These are phyloP conservation scores for Penicillium sp. DNA, from an alignment of 2,329 filamentous ascomycete genomes.

Conservation along the genomic window DNA sequence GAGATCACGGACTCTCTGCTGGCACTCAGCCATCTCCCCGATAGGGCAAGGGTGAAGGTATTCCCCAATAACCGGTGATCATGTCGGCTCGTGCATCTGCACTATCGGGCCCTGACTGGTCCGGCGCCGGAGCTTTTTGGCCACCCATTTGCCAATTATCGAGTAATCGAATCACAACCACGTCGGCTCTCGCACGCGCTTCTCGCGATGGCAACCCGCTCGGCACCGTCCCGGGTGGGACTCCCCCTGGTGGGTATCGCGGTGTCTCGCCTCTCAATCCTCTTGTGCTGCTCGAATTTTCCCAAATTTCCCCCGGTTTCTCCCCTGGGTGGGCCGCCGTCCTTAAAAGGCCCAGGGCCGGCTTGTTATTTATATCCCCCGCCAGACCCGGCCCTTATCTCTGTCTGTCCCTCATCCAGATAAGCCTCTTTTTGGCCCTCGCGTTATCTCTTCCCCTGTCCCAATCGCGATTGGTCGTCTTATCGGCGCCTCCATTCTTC, in stretches of 20 bases:
- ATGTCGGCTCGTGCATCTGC: too few species aligned
- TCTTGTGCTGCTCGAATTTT: conserved; percentile 7
- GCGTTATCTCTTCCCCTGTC: conserved; percentile 6
- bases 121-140: conserved; percentile 4
- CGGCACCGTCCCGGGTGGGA: conserved; percentile 6
- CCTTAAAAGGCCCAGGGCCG: conserved; percentile 2
- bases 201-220: too few species aligned
- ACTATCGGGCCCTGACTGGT: conserved; percentile 11
- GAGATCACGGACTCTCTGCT: too few species aligned
- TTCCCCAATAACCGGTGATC: too few species aligned
- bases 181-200: too few species aligned
- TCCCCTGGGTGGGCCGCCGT: conserved; percentile 8
- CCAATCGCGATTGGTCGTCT: conserved; percentile 8
- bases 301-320: too few species aligned
- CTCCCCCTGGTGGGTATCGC: conserved; percentile 12
- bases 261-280: conserved; percentile 2
- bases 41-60: conserved; percentile 27
- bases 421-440: conserved; percentile 15
- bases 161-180: conserved; percentile 18
- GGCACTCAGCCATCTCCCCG: too few species aligned
- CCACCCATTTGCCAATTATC: conserved; percentile 14
- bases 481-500: conserved; percentile 5
- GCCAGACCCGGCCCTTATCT: conserved; percentile 8
- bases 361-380: conserved; percentile 18
- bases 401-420: conserved; percentile 8